Evolutionary conservation across 495 filamentous ascomycete species (phyloP), one percentile per base, ranked within the genome.

Genomic region (Lasiosphaeris hirsuta): DNA sequence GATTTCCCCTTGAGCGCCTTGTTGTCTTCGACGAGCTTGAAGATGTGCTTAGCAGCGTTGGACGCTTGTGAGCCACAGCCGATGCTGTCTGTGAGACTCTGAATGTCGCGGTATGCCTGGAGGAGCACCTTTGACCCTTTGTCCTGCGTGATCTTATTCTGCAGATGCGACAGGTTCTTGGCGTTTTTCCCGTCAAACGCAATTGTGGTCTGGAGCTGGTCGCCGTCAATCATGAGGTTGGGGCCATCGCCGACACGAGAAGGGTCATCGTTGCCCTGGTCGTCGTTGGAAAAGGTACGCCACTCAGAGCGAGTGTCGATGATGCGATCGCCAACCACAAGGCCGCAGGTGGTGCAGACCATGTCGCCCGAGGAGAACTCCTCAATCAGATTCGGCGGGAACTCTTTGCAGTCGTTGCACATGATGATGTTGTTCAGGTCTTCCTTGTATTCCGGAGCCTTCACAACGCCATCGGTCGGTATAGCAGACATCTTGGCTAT

Each of bases 221-320:
- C 86, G 44, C 93, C 95, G 63, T 96, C 91, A 39, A 96, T 81
- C 55, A 97, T 81, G 15, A 87, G 82, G 64, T 97, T 96, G 39
- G 84, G 83, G 0, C 84, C 90, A 49, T 97, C 94, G 73, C 94
- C 94, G 62, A 98, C 94, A 90, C 94, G 94, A 51, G 90, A 95
- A 1, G 94, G 94, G 68, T 98, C 94, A 61, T 97, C 94, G 68
- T 88, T 90, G 53, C 82, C 83, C 70, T 96, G 90, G 65, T 98
- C 95, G 64, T 98, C 94, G 73, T 96, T 97, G 57, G 90, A 88
- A 72, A 98, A 98, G 7, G 95, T 98, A 64, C 94, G 90, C 94
- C 94, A 98, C 76, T 98, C 94, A 49, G 91, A 96, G 49, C 95
- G 87, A 58, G 90, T 91, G 64, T 97, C 94, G 52, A 98, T 90